Base-by-base conservation (phyloP, 2,329 filamentous ascomycete species). In the Pestalotiopsis sp. region DNA sequence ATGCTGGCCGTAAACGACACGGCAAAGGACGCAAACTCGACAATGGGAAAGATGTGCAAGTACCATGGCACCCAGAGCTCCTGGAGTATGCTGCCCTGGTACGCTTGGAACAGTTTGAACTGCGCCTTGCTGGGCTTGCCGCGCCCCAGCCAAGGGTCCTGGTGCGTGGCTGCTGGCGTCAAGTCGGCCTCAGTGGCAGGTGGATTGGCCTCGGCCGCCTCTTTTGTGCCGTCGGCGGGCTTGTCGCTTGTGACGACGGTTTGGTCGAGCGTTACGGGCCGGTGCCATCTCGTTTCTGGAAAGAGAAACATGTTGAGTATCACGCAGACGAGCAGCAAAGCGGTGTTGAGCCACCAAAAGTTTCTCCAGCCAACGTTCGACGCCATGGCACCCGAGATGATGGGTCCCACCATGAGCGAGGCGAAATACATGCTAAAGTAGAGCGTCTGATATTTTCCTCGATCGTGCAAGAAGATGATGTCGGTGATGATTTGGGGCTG, bases 331-430 rank as follows among this genome's bases (percentile, higher is more conserved):
- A 79, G 84, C 2, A 89, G 77, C 1, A 91, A 64, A 1, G 76
- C 89, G 2, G 87, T 85, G 71, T 91, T 90, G 70, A 91, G 80
- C 89, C 89, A 91, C 87, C 88, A 91, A 76, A 91, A 91, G 73
- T 80, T 88, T 31, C 87, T 81, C 86, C 87, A 90, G 62, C 88
- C 88, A 3, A 85, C 75, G 45, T 86, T 83, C 58, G 86, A 80
- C 1, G 88, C 84, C 88, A 92, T 91, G 0, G 86, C 79, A 1
- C 90, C 90, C 1, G 87, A 57, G 31, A 70, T 66, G 58, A 76
- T 70, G 20, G 64, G 64, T 9, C 64, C 64, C 13, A 85, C 84
- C 87, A 89, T 90, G 27, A 91, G 79, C 12, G 85, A 85, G 2
- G 87, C 88, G 81, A 91, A 90, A 76, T 91, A 91, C 13, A 85